A percentile compares a stretch with the other conserved stretches of the same genome.
Conservation (phyloP, 768 basidiomycete species). For the Cubamyces sp. region DNA sequence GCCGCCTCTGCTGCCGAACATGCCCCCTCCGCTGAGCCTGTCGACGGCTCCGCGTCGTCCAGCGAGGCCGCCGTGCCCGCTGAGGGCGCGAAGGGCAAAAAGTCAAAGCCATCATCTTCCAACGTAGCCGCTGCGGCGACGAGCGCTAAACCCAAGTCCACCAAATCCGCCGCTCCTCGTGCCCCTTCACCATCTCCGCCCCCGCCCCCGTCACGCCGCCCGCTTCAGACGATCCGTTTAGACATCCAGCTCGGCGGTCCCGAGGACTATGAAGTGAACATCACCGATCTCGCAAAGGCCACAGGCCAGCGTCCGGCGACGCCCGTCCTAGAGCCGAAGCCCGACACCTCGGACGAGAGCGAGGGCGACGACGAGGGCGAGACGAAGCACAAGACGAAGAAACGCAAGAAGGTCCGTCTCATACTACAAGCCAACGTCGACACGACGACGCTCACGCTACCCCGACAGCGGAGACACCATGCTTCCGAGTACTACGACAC, state of each 20-base stretch:
- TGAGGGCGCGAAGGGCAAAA: slow-evolving; percentile 26
- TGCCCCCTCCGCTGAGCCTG: slow-evolving; percentile 5
- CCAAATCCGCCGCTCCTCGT: slow-evolving; percentile 47
- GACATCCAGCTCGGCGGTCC: slow-evolving; percentile 74
- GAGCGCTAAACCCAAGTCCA: slow-evolving; percentile 54
- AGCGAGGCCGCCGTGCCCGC: slow-evolving; percentile 16
- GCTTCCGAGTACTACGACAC: slow-evolving; percentile 87
- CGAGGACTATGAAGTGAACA: slow-evolving; percentile 74
- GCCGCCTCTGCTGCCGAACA: slow-evolving; percentile 11
- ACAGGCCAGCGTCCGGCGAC: slow-evolving; percentile 69
- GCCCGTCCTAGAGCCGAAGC: slow-evolving; percentile 45
- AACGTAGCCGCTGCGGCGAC: slow-evolving; percentile 31
- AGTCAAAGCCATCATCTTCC: slow-evolving; percentile 31
- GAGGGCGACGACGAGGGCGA: slow-evolving; percentile 46
- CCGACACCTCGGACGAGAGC: slow-evolving; percentile 57
- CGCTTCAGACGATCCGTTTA: slow-evolving; percentile 66
- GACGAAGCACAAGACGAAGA: slow-evolving; percentile 38
- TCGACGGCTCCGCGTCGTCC: slow-evolving; percentile 13
- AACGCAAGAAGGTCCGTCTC: slow-evolving; percentile 32
- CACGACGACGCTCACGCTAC: slow-evolving; percentile 10
- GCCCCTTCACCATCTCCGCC: slow-evolving; percentile 65
- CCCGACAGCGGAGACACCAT: slow-evolving; percentile 50
- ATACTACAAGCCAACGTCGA: not conserved
- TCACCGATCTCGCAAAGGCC: slow-evolving; percentile 57
- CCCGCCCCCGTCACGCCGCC: slow-evolving; percentile 47